Percentiles rank a stretch among this genome's conserved stretches.
Evolutionary conservation across 306 rosid genomes (phyloP).

Genomic region (Quercus gilva): DNA sequence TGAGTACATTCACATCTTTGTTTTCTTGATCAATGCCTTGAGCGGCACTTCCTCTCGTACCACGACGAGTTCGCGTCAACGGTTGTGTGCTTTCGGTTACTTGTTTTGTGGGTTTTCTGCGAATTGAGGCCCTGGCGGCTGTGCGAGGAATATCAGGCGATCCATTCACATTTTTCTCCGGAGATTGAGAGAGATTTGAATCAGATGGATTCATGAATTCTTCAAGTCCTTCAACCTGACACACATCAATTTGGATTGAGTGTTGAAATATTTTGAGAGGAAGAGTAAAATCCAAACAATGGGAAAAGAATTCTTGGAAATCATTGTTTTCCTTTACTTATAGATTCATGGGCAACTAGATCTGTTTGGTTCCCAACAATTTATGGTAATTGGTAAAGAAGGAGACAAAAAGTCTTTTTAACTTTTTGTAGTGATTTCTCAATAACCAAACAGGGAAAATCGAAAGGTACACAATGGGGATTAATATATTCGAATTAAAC

Average conservation of each 20-base stretch:
- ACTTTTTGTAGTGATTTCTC: no score
- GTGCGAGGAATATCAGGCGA: conserved; percentile 37
- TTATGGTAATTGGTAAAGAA: not conserved
- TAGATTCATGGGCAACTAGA: not conserved
- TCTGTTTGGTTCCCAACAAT: no score
- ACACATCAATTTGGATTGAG: not conserved
- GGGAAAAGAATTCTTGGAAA: not conserved
- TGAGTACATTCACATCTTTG: conserved; percentile 24
- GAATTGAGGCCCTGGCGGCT: conserved; percentile 44
- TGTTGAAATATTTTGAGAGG: not conserved
- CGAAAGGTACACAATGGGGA: not conserved
- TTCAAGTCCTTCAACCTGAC: conserved; percentile 83
- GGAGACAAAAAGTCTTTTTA: not conserved
- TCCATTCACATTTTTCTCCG: conserved; percentile 22
- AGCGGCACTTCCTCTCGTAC: conserved; percentile 7
- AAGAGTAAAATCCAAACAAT: not conserved
- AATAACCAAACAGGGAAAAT: not conserved
- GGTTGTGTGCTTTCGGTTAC: conserved; percentile 36
- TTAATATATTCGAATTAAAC: not conserved
- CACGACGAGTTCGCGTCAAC: conserved; percentile 30
- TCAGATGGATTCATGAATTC: conserved; percentile 42
- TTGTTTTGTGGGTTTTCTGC: conserved; percentile 38
- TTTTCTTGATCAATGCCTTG: conserved; percentile 42
- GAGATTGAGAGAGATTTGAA: conserved; percentile 22
- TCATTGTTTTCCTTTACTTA: not conserved